Evolutionary conservation across 1,284 basidiomycete genomes (phyloP), one percentile per base, ranked within the genome.

Genomic region (Fistulina hepatica): DNA sequence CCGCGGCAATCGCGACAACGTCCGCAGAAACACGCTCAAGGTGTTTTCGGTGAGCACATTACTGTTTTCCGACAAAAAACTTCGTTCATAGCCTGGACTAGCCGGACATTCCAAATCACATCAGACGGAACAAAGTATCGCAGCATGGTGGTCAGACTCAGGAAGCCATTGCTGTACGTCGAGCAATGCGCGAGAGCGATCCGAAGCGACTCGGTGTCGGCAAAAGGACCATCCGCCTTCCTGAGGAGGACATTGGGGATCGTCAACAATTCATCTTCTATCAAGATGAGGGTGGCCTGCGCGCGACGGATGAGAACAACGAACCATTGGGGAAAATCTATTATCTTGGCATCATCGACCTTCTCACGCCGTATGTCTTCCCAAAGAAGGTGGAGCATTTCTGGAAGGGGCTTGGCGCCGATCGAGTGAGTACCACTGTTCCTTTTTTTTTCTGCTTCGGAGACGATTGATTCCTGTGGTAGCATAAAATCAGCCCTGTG

Each of bases 401-500:
- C 43, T 97, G 90, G 86, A 97, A 97, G 62, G 85, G 90, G 11
- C 59, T 97, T 49, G 76, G 72, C 17, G 81, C 84, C 34, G 89
- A 94, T 65, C 63, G 81, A 47, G 89, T 93, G 48, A 58, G 86
- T 76, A 36, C 24, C 36, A 32, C 30, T 26, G 10, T 33, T 44
- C 36, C 23, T 23, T 39, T 45, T 26, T 16, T 32, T 34, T 21
- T 23, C 7, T 5, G 36, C 21, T 20, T 45, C 20, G 15, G 34
- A 40, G 12, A 23, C 43, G 27, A 42, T 26, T 31, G 31, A 30
- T 42, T 20, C 41, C 40, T 36, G 43, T 44, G 48, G 15, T 51
- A 93, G 88, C 85, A 91, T 52, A 92, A 88, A 54, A 95, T 97
- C 49, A 93, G 88, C 43, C 89, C 92, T 6, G 86, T 95, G 1